Base-by-base conservation (phyloP, 2,329 filamentous ascomycete genomes). In the Neopestalotiopsis clavispora region DNA sequence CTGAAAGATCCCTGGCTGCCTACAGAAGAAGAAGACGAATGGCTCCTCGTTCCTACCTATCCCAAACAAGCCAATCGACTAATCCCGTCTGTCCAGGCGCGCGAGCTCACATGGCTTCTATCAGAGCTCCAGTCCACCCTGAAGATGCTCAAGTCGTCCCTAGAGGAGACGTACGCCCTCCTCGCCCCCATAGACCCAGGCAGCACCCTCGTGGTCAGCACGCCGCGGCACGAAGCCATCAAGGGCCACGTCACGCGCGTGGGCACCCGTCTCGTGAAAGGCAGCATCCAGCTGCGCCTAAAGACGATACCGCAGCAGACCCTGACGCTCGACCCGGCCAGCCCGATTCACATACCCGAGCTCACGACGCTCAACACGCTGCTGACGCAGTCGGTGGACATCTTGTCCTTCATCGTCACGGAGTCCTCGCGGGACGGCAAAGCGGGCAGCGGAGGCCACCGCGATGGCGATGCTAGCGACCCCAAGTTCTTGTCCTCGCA, bases 211-310 rank as follows among this genome's bases (percentile, higher is more conserved):
- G 95, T 96, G 38, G 87, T 99, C 73, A 96, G 93, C 71, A 97
- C 95, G 14, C 88, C 92, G 68, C 89, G 95, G 68, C 95, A 94
- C 67, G 96, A 99, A 83, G 90, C 89, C 73, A 90, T 98, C 71
- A 99, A 99, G 80, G 96, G 96, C 20, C 93, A 94, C 75, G 89
- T 98, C 70, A 98, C 95, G 1, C 90, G 96, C 67, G 90, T 97
- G 45, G 96, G 96, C 52, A 94, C 94, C n/a, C 90, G 92, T 65
- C 92, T 99, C 72, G 92, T 97, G 71, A 97, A 97, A 79, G 95
- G 94, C 73, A 91, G 92, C 70, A 87, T 97, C 70, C 89, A 93
- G 77, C 87, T 98, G 45, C 91, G 92, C 66, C 87, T 97, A 13
- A 87, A 89, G 71, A 94, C 91, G 68, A 85, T 93, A 58, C 85